phyloP scores from a whole-genome alignment of 2,329 filamentous ascomycete genomes.

The Rutstroemia sp. region DNA sequence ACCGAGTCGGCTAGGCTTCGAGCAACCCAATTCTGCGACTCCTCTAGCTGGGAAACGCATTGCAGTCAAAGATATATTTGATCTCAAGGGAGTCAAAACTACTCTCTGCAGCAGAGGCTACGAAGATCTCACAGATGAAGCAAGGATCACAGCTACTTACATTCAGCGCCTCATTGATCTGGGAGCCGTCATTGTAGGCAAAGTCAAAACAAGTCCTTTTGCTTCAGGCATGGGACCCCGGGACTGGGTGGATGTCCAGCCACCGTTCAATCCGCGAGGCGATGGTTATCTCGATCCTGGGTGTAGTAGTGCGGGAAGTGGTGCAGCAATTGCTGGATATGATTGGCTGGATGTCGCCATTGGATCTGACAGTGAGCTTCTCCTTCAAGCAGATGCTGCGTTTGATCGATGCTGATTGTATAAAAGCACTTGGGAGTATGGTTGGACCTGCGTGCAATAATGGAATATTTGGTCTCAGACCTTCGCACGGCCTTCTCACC shows the following conservation, averaged over 20 bases:
- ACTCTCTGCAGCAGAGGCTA: constrained; percentile 50
- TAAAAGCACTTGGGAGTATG: constrained; percentile 16
- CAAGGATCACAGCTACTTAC: constrained; percentile 39
- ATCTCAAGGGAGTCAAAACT: constrained; percentile 47
- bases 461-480: constrained; percentile 16
- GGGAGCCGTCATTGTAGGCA: constrained; percentile 49
- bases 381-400: background rate
- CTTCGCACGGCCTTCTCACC: constrained; percentile 9
- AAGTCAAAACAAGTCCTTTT: constrained; percentile 43
- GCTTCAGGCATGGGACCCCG: constrained; percentile 25
- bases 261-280: constrained; percentile 35
- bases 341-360: constrained; percentile 42
- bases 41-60: constrained; percentile 53
- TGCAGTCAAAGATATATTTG: constrained; percentile 55
- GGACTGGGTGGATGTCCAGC: constrained; percentile 37
- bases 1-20: background rate
- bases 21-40: background rate
- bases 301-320: constrained; percentile 39
- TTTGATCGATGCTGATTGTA: background rate
- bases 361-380: constrained; percentile 35
- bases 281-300: constrained; percentile 39
- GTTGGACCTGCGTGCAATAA: constrained; percentile 14
- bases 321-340: constrained; percentile 36
- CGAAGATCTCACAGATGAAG: constrained; percentile 40
- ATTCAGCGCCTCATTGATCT: constrained; percentile 48